A percentile compares a stretch with the other conserved stretches of the same genome.
Conservation (phyloP, 1,139 yeast species). For the Kodamaea derodonti region DNA sequence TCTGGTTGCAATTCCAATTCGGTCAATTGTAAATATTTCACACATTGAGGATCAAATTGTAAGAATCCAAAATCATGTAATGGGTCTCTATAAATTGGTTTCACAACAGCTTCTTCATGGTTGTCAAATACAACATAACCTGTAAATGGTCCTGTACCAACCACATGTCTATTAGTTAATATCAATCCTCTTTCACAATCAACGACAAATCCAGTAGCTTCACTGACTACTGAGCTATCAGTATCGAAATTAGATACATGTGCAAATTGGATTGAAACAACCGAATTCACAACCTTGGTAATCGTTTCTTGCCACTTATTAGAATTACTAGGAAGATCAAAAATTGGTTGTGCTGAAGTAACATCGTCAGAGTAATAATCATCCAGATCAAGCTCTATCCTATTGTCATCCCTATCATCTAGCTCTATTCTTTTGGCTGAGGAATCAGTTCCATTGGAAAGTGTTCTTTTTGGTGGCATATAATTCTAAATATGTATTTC, state of each 20-base stretch:
- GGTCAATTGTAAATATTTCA: constrained; percentile 70
- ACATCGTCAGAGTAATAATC: constrained; percentile 1
- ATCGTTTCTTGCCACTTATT: constrained; percentile 74
- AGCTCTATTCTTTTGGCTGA: constrained; percentile 1
- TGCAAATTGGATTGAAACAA: constrained; percentile 85
- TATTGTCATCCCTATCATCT: neutral
- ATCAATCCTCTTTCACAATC: constrained; percentile 79
- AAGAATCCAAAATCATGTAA: constrained; percentile 84
- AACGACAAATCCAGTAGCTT: constrained; percentile 95
- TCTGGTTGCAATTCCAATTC: constrained; percentile 75
- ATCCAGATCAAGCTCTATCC: constrained; percentile 3
- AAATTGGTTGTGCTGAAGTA: neutral
- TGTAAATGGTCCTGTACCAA: constrained; percentile 89
- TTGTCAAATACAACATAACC: constrained; percentile 92
- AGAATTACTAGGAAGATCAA: constrained; percentile 5
- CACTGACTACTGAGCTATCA: constrained; percentile 76
- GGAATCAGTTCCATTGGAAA: constrained; percentile 8
- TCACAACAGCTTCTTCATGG: constrained; percentile 89
- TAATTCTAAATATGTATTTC: too few species aligned
- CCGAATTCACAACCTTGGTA: constrained; percentile 76
- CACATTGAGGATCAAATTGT: constrained; percentile 64
- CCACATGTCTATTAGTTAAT: constrained; percentile 89
- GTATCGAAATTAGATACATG: constrained; percentile 87
- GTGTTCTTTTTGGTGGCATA: constrained; percentile 7
- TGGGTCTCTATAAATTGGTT: constrained; percentile 79